Percentiles rank a stretch among this genome's conserved stretches.
Evolutionary conservation across 306 rosid genomes (phyloP).

Genomic region (Geum urbanum): DNA sequence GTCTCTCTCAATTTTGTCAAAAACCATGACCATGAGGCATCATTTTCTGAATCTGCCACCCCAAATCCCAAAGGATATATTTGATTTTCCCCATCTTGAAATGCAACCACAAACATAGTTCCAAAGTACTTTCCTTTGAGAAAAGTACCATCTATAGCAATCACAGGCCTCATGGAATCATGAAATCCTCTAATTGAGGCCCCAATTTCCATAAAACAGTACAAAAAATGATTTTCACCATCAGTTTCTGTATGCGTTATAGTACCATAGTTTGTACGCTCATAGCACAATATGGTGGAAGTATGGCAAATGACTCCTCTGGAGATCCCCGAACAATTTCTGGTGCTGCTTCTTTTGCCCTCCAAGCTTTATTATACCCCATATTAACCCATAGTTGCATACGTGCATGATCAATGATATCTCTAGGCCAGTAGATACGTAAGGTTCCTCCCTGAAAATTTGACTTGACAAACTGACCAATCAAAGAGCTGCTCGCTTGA

Average conservation of each 20-base stretch:
- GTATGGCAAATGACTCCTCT: neutral
- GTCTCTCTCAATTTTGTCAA: neutral
- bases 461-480: slow-evolving; percentile 19
- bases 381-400: slow-evolving; percentile 6
- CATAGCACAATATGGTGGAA: neutral
- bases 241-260: neutral
- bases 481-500: slow-evolving; percentile 3
- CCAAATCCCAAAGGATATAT: no score
- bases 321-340: neutral
- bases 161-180: neutral
- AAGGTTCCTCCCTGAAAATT: slow-evolving; percentile 7
- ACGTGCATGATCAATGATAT: neutral
- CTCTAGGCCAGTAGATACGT: neutral
- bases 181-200: neutral
- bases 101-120: neutral
- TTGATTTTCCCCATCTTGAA: neutral
- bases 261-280: neutral
- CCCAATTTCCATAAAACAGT: neutral
- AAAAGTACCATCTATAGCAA: neutral
- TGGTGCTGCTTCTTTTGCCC: neutral
- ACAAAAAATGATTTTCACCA: neutral
- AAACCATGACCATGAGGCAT: neutral
- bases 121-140: neutral
- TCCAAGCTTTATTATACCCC: slow-evolving; percentile 24
- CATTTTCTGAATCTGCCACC: neutral